A percentile compares a stretch with the other conserved stretches of the same genome.
Evolutionary conservation across 352 stramenopile species (phyloP).

Genomic region (Globisporangium cystogenes): DNA sequence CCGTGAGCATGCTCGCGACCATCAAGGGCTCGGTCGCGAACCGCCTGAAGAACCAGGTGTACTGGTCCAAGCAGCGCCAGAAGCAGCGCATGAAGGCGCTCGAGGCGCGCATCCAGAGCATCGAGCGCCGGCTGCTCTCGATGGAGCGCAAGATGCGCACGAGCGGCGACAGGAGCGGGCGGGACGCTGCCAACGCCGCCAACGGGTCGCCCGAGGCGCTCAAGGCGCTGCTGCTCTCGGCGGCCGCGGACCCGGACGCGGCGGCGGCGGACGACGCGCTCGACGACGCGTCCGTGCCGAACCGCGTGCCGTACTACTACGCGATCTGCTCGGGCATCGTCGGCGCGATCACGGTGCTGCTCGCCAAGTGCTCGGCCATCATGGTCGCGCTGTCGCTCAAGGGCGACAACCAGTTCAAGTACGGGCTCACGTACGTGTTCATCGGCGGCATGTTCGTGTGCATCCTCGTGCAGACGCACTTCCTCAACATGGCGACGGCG

Average conservation of each 20-base stretch:
- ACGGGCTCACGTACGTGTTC: slow-evolving; percentile 82
- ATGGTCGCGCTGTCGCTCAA: slow-evolving; percentile 82
- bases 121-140: slow-evolving; percentile 58
- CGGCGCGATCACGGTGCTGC: slow-evolving; percentile 74
- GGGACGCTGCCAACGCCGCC: neutral
- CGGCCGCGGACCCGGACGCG: neutral
- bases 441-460: slow-evolving; percentile 82
- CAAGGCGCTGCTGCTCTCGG: slow-evolving; percentile 4
- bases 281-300: slow-evolving; percentile 7
- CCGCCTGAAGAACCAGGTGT: slow-evolving; percentile 80
- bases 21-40: slow-evolving; percentile 86
- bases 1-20: slow-evolving; percentile 82
- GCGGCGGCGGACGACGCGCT: neutral
- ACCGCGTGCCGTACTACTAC: slow-evolving; percentile 79
- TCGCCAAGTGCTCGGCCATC: slow-evolving; percentile 83
- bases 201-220: neutral
- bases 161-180: slow-evolving; percentile 12
- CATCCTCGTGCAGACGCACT: slow-evolving; percentile 84
- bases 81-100: slow-evolving; percentile 80
- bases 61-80: slow-evolving; percentile 75
- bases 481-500: slow-evolving; percentile 82
- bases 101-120: slow-evolving; percentile 53
- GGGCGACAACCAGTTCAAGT: slow-evolving; percentile 85
- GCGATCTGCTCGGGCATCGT: slow-evolving; percentile 84
- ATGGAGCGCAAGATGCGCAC: slow-evolving; percentile 62